A percentile compares a stretch with the other conserved stretches of the same genome.
Evolutionary conservation across 176 grass and related monocot genomes (phyloP).

Genomic region (Pharus latifolius): DNA sequence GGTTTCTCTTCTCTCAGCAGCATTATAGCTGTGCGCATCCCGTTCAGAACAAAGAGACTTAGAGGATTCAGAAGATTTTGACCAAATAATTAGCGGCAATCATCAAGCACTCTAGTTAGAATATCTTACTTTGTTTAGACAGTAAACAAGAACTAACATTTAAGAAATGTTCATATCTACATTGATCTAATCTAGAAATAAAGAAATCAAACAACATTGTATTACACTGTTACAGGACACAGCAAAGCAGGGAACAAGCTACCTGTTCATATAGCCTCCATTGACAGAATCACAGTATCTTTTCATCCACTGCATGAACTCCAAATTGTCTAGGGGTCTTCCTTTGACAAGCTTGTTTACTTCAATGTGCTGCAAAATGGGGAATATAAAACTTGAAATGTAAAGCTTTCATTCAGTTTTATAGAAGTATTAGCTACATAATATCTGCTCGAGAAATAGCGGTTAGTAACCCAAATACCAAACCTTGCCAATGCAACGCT

Average conservation of each 20-base stretch:
- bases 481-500: no score
- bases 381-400: not conserved
- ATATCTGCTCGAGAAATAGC: not conserved
- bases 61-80: not conserved
- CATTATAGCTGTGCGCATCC: constrained; percentile 53
- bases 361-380: constrained; percentile 64
- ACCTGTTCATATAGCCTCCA: constrained; percentile 47
- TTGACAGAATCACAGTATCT: constrained; percentile 76
- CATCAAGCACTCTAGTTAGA: no score
- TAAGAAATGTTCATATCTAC: not conserved
- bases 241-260: not conserved
- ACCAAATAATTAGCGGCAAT: not conserved
- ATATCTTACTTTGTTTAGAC: not conserved
- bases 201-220: no score
- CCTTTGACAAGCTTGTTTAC: constrained; percentile 90
- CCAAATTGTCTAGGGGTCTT: constrained; percentile 82
- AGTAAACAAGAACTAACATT: not conserved
- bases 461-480: not conserved
- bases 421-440: no score
- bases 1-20: constrained; percentile 67
- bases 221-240: not conserved
- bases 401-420: not conserved
- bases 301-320: constrained; percentile 99
- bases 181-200: no score
- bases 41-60: not conserved